phyloP scores from a whole-genome alignment of 2,329 filamentous ascomycete genomes.

The Claviceps spartinae region DNA sequence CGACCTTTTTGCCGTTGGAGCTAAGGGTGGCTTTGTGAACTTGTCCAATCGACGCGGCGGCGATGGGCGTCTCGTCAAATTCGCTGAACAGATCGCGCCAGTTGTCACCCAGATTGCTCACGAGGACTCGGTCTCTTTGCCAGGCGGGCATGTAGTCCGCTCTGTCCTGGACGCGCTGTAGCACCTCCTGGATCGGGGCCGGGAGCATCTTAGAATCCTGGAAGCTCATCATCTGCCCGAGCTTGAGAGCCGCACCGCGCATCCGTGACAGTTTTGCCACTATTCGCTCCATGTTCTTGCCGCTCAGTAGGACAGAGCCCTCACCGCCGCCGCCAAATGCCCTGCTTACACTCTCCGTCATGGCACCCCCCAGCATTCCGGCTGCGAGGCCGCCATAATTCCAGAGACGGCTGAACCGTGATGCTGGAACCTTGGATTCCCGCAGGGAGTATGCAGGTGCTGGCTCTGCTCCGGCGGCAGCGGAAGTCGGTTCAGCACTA shows the following conservation, averaged over 20 bases:
- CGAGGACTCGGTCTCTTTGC: conserved; percentile 76
- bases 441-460: conserved; percentile 50
- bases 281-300: conserved; percentile 82
- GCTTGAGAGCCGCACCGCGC: conserved; percentile 90
- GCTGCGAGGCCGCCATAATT: conserved; percentile 89
- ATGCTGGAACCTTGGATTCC: conserved; percentile 83
- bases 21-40: conserved; percentile 77
- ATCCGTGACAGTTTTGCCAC: conserved; percentile 89
- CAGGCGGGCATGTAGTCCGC: conserved; percentile 97
- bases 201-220: conserved; percentile 95
- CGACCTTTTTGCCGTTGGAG: conserved; percentile 61
- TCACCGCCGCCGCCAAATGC: conserved; percentile 53
- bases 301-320: conserved; percentile 77
- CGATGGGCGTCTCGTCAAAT: conserved; percentile 86
- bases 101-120: conserved; percentile 61
- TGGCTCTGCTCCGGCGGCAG: background rate
- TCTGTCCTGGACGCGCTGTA: conserved; percentile 89
- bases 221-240: conserved; percentile 97
- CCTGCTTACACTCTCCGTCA: conserved; percentile 72
- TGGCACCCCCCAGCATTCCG: conserved; percentile 87
- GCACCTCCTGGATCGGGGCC: conserved; percentile 69
- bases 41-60: conserved; percentile 92
- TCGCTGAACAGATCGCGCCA: conserved; percentile 75
- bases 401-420: conserved; percentile 76
- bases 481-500: conserved; percentile 6